These are phyloP conservation scores for Citrullus colocynthis DNA, from an alignment of 306 rosid genomes.

Conservation along the genomic window DNA sequence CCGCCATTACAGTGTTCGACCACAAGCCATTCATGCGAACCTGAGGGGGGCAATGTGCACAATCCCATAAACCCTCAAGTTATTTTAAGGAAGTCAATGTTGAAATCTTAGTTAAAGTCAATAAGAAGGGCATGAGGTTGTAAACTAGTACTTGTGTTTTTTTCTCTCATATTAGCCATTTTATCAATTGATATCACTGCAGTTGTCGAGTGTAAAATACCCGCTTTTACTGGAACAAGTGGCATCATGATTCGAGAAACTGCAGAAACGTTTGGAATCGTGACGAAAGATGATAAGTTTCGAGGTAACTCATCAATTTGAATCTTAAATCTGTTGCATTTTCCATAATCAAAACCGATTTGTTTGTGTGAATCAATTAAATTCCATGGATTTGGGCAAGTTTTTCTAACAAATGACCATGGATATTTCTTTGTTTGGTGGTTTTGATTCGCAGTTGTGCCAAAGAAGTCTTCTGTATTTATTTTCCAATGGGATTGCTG, in stretches of 20 bases:
- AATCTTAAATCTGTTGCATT: background rate
- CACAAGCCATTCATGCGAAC: too few relatives aligned
- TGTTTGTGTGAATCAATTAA: background rate
- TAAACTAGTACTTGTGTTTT: too few relatives aligned
- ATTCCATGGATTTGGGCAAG: background rate
- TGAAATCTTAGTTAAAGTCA: background rate
- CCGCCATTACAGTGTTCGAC: too few relatives aligned
- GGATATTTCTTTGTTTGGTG: background rate
- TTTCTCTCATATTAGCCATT: background rate
- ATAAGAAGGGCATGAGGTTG: background rate
- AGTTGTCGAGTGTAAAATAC: constrained; percentile 65
- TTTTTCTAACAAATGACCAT: background rate
- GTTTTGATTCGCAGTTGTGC: constrained; percentile 52
- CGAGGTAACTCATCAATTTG: constrained; percentile 33
- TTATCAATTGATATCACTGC: constrained; percentile 13
- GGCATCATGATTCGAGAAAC: constrained; percentile 88
- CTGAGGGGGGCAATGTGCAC: too few relatives aligned
- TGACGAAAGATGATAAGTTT: constrained; percentile 48
- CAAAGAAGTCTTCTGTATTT: constrained; percentile 59
- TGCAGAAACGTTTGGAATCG: constrained; percentile 66
- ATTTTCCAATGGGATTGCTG: constrained; percentile 64
- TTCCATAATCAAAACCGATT: background rate
- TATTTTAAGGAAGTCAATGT: background rate
- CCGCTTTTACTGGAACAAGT: constrained; percentile 36
- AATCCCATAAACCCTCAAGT: background rate